Conservation (phyloP, 1,139 yeast species). For the Zygotorulaspora mrakii region DNA sequence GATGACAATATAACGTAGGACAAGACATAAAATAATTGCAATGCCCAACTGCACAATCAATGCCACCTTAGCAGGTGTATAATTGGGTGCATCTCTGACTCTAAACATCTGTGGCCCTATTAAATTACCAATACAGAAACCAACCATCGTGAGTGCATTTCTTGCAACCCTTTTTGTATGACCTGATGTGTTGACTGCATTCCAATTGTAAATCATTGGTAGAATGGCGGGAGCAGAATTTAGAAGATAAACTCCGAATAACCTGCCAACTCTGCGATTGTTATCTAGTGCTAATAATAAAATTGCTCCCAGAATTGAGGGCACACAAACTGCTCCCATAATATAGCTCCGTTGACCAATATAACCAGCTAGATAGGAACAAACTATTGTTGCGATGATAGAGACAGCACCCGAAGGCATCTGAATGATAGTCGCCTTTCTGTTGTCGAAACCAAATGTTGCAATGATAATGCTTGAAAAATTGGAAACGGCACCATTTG, state of each 20-base stretch:
- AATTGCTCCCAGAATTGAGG: constrained; percentile 18
- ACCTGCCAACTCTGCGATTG: constrained; percentile 16
- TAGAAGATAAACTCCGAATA: constrained; percentile 23
- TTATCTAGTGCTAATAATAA: constrained; percentile 12
- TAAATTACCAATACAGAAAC: constrained; percentile 48
- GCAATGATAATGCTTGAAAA: constrained; percentile 41
- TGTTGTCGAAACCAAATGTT: constrained; percentile 43
- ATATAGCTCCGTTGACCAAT: constrained; percentile 15
- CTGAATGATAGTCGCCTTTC: constrained; percentile 41
- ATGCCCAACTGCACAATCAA: constrained; percentile 38
- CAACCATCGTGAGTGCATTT: constrained; percentile 42
- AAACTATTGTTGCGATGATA: constrained; percentile 14
- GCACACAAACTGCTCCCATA: constrained; percentile 8
- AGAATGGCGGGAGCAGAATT: constrained; percentile 24
- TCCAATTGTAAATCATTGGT: constrained; percentile 22
- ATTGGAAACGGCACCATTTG: constrained; percentile 48
- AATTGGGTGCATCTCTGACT: constrained; percentile 38
- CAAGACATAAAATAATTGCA: constrained; percentile 30
- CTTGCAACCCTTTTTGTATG: constrained; percentile 47
- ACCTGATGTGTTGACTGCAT: constrained; percentile 43
- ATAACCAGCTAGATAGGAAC: constrained; percentile 16
- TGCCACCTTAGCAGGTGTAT: constrained; percentile 23
- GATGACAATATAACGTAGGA: constrained; percentile 34
- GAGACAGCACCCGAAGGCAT: constrained; percentile 45
- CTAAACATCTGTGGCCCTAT: constrained; percentile 52